Evolutionary conservation across 805 yeast genomes (phyloP).

Genomic region (Saccharomyces eubayanus): DNA sequence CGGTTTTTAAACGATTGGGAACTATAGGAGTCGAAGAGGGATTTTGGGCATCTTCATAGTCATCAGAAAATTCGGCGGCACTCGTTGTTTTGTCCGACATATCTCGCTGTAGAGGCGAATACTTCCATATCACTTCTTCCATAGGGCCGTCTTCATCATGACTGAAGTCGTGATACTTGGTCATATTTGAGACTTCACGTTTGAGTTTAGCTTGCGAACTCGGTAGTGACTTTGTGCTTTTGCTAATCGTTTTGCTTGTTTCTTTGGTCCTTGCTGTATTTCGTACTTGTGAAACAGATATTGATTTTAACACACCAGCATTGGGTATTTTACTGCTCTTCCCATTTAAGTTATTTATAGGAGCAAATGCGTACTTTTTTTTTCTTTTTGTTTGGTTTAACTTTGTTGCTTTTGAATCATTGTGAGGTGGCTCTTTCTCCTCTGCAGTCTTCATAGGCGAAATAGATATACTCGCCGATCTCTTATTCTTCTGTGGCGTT

Average conservation of each 20-base stretch:
- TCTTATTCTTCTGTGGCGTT: constrained; percentile 19
- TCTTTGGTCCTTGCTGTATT: constrained; percentile 11
- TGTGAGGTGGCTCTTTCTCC: not conserved
- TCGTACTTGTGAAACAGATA: constrained; percentile 26
- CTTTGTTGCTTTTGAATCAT: not conserved
- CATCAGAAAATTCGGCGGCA: constrained; percentile 15
- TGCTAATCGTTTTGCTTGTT: not conserved
- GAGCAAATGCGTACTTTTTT: constrained; percentile 25
- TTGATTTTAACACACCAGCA: constrained; percentile 17
- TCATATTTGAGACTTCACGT: not conserved
- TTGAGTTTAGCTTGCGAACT: not conserved
- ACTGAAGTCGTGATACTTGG: not conserved
- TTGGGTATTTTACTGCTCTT: constrained; percentile 4
- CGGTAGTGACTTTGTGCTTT: not conserved
- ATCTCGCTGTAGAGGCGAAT: constrained; percentile 18
- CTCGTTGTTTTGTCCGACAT: constrained; percentile 10
- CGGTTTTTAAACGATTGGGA: constrained; percentile 19
- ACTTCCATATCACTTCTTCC: constrained; percentile 30
- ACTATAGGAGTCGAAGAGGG: constrained; percentile 29
- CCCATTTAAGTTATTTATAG: constrained; percentile 18
- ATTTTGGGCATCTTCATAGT: constrained; percentile 9
- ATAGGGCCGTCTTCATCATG: constrained; percentile 9
- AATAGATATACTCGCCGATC: constrained; percentile 13
- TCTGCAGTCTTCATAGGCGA: constrained; percentile 13
- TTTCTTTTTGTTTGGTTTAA: constrained; percentile 5